Conservation (phyloP, 2,329 filamentous ascomycete species). For the Biscogniauxia mediterranea region DNA sequence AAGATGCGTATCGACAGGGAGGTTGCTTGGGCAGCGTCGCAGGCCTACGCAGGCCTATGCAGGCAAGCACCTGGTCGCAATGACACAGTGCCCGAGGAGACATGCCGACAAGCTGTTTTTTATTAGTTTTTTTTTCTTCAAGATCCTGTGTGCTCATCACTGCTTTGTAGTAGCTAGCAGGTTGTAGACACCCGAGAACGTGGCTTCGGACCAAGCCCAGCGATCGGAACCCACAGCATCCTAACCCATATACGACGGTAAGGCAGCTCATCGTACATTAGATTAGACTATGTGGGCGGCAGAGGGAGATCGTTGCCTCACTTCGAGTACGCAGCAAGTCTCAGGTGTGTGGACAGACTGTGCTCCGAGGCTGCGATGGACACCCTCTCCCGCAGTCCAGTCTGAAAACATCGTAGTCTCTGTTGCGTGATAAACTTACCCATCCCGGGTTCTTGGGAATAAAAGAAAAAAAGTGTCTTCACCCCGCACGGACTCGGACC, state of each 20-base stretch:
- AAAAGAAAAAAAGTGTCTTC: background rate
- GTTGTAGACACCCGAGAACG: conserved; percentile 1
- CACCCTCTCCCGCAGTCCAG: background rate
- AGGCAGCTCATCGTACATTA: background rate
- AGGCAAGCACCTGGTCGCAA: background rate
- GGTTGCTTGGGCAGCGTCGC: background rate
- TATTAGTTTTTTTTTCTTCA: no score
- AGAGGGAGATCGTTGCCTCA: background rate
- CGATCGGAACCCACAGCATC: background rate
- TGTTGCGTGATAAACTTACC: background rate
- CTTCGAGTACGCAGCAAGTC: background rate
- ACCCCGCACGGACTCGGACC: background rate
- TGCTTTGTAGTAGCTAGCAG: conserved; percentile 1
- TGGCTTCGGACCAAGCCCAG: conserved; percentile 1
- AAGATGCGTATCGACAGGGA: background rate
- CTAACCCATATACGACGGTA: background rate
- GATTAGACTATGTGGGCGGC: background rate
- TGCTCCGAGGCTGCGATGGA: background rate
- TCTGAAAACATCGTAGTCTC: background rate
- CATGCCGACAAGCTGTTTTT: background rate
- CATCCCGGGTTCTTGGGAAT: background rate
- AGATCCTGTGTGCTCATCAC: background rate
- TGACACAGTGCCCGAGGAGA: background rate
- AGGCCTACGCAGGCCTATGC: background rate
- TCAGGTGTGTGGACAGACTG: background rate